phyloP scores from a whole-genome alignment of 2,329 filamentous ascomycete genomes.

The Apiospora pterosperma region DNA sequence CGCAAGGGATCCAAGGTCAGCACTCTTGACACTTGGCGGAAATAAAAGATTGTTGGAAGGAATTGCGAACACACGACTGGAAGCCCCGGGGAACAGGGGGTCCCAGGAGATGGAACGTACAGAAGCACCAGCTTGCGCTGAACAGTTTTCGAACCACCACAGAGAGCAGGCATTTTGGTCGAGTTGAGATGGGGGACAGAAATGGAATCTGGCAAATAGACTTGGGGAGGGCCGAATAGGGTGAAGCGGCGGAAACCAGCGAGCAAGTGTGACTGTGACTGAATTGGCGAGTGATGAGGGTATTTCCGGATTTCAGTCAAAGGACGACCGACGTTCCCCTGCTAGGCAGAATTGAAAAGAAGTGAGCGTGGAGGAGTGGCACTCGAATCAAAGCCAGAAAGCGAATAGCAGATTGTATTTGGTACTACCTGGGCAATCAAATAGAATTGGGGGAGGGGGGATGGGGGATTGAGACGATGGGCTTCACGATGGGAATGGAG shows the following conservation, averaged over 20 bases:
- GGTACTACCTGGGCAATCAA: neutral
- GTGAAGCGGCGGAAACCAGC: neutral
- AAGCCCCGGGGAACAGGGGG: conserved; percentile 12
- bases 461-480: neutral
- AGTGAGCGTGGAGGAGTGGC: neutral
- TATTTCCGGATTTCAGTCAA: neutral
- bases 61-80: neutral
- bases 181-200: neutral
- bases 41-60: neutral
- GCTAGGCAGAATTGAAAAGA: neutral
- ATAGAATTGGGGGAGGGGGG: neutral
- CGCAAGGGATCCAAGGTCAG: neutral
- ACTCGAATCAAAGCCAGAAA: neutral
- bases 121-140: conserved; percentile 96
- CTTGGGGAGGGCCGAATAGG: neutral
- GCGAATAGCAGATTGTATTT: neutral
- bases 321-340: neutral
- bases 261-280: neutral
- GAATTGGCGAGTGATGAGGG: neutral
- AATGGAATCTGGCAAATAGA: neutral
- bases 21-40: neutral
- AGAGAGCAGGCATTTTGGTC: conserved; percentile 44
- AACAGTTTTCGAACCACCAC: conserved; percentile 77
- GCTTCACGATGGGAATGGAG: neutral
- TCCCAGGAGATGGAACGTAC: conserved; percentile 47